These are phyloP conservation scores for Gelatoporia subvermispora DNA, from an alignment of 768 basidiomycete genomes.

Conservation along the genomic window DNA sequence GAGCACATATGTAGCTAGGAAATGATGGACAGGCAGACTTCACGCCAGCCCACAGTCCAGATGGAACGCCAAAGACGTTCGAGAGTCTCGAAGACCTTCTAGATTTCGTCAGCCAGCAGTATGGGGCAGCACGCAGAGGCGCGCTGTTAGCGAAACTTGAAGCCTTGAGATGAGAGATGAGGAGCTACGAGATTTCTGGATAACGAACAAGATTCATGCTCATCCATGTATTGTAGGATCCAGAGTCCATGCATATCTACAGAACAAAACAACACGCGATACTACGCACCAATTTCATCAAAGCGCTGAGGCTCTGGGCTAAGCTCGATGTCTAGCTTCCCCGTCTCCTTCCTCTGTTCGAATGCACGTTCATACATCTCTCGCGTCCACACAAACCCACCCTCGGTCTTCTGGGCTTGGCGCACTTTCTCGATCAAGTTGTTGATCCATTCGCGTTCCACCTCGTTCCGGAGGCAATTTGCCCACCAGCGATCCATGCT, in stretches of 20 bases:
- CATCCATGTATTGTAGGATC: too few relatives aligned
- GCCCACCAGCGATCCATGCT: constrained; percentile 83
- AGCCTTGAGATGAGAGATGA: constrained; percentile 25
- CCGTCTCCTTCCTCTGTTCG: constrained; percentile 33
- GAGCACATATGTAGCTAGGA: constrained; percentile 19
- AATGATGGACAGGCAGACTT: neutral
- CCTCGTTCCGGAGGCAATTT: constrained; percentile 61
- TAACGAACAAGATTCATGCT: too few relatives aligned
- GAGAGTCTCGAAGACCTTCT: constrained; percentile 62
- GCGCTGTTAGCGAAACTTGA: constrained; percentile 44
- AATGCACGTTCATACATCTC: constrained; percentile 51
- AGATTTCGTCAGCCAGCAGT: constrained; percentile 49
- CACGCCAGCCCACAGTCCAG: constrained; percentile 6
- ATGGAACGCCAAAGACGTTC: constrained; percentile 22
- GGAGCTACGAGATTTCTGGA: too few relatives aligned
- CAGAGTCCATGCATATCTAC: too few relatives aligned
- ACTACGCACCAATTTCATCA: too few relatives aligned
- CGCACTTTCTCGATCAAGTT: constrained; percentile 49
- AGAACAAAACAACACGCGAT: too few relatives aligned
- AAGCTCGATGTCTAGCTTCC: constrained; percentile 20
- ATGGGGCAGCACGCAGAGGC: constrained; percentile 42
- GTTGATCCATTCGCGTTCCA: constrained; percentile 53
- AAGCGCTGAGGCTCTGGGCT: too few relatives aligned
- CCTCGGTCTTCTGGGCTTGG: constrained; percentile 13
- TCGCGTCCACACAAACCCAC: constrained; percentile 46